Evolutionary conservation across 495 filamentous ascomycete species (phyloP), one percentile per base, ranked within the genome.

Genomic region (Rhizodiscina lignyota): DNA sequence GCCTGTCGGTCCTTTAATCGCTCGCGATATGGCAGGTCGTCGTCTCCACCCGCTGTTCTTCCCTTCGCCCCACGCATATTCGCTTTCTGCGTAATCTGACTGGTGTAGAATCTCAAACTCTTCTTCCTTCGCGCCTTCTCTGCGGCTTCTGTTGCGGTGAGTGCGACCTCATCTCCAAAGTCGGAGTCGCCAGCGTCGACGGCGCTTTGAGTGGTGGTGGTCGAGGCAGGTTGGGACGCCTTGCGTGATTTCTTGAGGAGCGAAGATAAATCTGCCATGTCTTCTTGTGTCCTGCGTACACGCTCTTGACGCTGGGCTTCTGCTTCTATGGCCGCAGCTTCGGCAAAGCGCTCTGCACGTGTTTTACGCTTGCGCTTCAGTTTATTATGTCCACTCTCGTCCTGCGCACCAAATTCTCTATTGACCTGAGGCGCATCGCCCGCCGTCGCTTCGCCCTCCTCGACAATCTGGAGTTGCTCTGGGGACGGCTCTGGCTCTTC

Each of bases 81-180:
- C 37, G 79, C 69, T 56, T 93, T 94, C 51, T 93, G 85, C 19
- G 81, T 77, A 37, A 96, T 80, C 50, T 96, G 89, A 4, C 83
- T 89, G 18, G 91, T 94, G 66, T 97, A 94, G 60, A 97, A 97
- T 36, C 82, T 76, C 26, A 97, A 72, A 41, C 66, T 80, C 58
- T 86, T 89, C 64, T 85, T 92, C 47, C 78, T 76, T 32, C 66
- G 63, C 2, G 74, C 79, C 58, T 96, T 97, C 40, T 89, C 81
- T 34, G 77, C 78, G 0, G 78, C 76, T 38, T 82, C 77, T 19
- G 63, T 55, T 1, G 67, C 55, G 15, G 69, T 71, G 30, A 82
- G 62, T 18, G 60, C 53, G 22, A 63, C 62, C 46, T 76, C 73
- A 34, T 83, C 78, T 38, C 74, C 77, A 30, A 82, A 70, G 51